Conservation (phyloP, 305 asterid genomes). For the Withania somnifera region DNA sequence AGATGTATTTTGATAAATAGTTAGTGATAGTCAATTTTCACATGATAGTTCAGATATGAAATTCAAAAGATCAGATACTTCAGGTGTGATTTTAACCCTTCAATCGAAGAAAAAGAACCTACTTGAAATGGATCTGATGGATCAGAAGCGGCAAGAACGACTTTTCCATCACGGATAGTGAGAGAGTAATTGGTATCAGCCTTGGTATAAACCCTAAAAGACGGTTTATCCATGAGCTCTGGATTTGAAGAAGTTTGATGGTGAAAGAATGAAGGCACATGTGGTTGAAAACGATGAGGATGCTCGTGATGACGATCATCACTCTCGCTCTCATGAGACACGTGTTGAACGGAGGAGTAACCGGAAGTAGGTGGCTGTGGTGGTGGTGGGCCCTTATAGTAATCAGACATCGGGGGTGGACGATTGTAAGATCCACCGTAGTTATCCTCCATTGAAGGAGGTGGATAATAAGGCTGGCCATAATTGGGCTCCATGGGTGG, state of each 20-base stretch:
- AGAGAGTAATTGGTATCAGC: conserved; percentile 52
- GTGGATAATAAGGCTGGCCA: conserved; percentile 8
- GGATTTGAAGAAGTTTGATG: conserved; percentile 18
- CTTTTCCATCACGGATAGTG: conserved; percentile 46
- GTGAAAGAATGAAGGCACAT: conserved; percentile 21
- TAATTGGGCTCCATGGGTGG: conserved; percentile 3
- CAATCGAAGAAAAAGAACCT: background rate
- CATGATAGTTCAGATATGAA: no score
- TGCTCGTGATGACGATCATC: background rate
- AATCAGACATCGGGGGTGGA: conserved; percentile 16
- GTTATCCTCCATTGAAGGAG: background rate
- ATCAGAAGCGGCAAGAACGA: conserved; percentile 39
- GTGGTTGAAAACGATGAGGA: conserved; percentile 27
- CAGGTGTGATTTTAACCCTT: no score
- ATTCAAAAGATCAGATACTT: no score
- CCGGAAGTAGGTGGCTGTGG: background rate
- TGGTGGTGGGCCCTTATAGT: background rate
- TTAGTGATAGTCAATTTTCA: no score
- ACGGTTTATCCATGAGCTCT: conserved; percentile 34
- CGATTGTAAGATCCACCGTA: background rate
- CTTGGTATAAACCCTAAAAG: conserved; percentile 56
- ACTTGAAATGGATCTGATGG: conserved; percentile 55
- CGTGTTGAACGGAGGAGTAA: conserved; percentile 2
- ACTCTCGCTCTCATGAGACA: conserved; percentile 11
- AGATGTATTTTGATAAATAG: no score